Evolutionary conservation across 148 eudicot species (phyloP).

Genomic region (Cornus florida): DNA sequence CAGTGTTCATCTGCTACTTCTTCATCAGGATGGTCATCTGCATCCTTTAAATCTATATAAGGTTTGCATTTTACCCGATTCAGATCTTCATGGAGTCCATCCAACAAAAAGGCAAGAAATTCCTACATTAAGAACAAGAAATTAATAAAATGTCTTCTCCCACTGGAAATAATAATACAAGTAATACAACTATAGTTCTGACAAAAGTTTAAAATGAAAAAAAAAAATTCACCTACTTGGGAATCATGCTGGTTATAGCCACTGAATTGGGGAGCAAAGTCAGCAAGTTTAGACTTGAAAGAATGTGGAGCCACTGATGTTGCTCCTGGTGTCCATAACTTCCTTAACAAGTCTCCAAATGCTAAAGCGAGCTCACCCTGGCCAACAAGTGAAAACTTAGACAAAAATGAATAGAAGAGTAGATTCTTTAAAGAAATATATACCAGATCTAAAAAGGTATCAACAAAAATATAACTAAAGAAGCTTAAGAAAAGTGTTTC

Average conservation of each 20-base stretch:
- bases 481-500: slow-evolving; percentile 1
- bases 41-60: slow-evolving; percentile 55
- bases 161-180: slow-evolving; percentile 8
- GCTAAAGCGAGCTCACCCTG: slow-evolving; percentile 87
- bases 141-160: neutral
- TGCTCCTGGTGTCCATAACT: slow-evolving; percentile 71
- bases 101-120: slow-evolving; percentile 79
- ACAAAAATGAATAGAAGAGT: slow-evolving; percentile 3
- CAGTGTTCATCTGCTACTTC: slow-evolving; percentile 81
- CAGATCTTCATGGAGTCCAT: slow-evolving; percentile 92
- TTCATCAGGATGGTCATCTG: slow-evolving; percentile 54
- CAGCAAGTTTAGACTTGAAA: slow-evolving; percentile 63
- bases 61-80: slow-evolving; percentile 81
- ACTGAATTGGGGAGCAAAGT: slow-evolving; percentile 77
- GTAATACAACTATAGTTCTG: neutral
- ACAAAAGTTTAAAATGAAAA: neutral
- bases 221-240: slow-evolving; percentile 46
- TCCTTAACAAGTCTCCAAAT: slow-evolving; percentile 77
- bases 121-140: slow-evolving; percentile 45
- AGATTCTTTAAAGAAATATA: neutral
- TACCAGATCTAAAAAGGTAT: neutral
- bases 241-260: slow-evolving; percentile 95
- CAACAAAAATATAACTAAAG: neutral
- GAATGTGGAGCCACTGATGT: slow-evolving; percentile 50
- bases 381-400: slow-evolving; percentile 8